Evolutionary conservation across 2,329 filamentous ascomycete genomes (phyloP).

Genomic region (Stagonosporopsis chrysanthemi): DNA sequence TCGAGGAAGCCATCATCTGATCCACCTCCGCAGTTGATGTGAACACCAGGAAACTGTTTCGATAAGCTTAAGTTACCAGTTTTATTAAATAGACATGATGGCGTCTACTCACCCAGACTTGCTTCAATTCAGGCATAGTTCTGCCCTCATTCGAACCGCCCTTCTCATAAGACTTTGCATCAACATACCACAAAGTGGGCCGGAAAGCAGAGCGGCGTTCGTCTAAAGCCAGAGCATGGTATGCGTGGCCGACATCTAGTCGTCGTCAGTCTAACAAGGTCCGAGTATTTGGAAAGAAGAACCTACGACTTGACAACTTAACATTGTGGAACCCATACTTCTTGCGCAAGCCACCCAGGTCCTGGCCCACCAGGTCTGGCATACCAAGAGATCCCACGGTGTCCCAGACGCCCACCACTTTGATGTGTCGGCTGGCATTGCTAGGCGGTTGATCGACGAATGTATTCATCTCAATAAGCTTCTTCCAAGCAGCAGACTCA

Average conservation of each 20-base stretch:
- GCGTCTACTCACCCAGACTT: constrained; percentile 55
- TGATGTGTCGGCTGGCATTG: constrained; percentile 43
- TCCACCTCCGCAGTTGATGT: constrained; percentile 61
- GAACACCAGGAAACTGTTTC: constrained; percentile 56
- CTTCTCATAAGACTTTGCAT: constrained; percentile 18
- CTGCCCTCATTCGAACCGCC: constrained; percentile 28
- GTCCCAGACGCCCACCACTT: constrained; percentile 58
- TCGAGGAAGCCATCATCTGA: constrained; percentile 39
- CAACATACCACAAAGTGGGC: constrained; percentile 60
- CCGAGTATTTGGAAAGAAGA: neutral
- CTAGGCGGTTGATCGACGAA: neutral
- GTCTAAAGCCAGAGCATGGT: constrained; percentile 63
- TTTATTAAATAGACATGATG: too few species aligned
- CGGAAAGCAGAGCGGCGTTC: constrained; percentile 61
- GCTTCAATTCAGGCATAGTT: constrained; percentile 52
- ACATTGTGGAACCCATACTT: constrained; percentile 47
- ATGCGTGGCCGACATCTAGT: constrained; percentile 59
- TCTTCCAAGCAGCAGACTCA: constrained; percentile 39
- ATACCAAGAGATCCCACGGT: constrained; percentile 57
- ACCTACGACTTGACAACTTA: constrained; percentile 44
- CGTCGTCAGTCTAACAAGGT: constrained; percentile 32
- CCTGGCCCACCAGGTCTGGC: constrained; percentile 51
- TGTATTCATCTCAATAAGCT: constrained; percentile 34
- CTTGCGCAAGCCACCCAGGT: constrained; percentile 27
- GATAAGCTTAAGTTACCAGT: neutral